Base-by-base conservation (phyloP, 177 flowering plant species). In the Vitis hybrid region DNA sequence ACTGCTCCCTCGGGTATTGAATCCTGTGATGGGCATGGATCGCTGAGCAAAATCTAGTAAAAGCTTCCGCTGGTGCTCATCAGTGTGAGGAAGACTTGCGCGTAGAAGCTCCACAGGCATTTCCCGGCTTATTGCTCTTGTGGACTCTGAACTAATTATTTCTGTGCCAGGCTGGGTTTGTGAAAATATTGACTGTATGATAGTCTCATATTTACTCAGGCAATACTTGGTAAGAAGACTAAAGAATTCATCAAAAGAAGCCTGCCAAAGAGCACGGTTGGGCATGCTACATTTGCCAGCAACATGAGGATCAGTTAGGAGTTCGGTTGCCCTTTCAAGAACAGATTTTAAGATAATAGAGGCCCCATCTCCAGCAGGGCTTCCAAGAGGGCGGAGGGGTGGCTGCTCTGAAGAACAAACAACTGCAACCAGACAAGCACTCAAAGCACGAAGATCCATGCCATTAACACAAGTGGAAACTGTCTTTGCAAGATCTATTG, bases 321-420 rank as follows among this genome's bases (percentile, higher is more conserved):
- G 83, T 54, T 82, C 78, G 19, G 94, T 87, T 6, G 91, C 96
- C 82, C 91, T 84, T 57, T 89, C 97, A 15, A 93, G 90, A 56
- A 90, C 83, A 8, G 92, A 82, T 74, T 83, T 89, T 54, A 93
- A 66, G 59, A 90, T 78, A 49, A 86, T 72, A 19, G 96, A 79
- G 3, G 97, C 92, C 50, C 96, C 98, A 80, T 92, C 94, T 60
- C 97, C 98, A 56, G 90, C 86, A 73, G 90, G 61, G 76, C 94
- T 90, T 51, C 96, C 94, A 60, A 93, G 74, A 4, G 97, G 97
- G 21, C 97, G 95, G 17, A 93, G 94, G 0, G 98, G 98, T 3
- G 98, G 98, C 83, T 93, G 97, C 78, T 93, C 97, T 8, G 90
- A 79, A 15, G 98, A 93, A 81, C 97, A 92, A 60, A 89, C 97